These are phyloP conservation scores for Trifolium repens DNA, from an alignment of 306 rosid species.

Conservation along the genomic window DNA sequence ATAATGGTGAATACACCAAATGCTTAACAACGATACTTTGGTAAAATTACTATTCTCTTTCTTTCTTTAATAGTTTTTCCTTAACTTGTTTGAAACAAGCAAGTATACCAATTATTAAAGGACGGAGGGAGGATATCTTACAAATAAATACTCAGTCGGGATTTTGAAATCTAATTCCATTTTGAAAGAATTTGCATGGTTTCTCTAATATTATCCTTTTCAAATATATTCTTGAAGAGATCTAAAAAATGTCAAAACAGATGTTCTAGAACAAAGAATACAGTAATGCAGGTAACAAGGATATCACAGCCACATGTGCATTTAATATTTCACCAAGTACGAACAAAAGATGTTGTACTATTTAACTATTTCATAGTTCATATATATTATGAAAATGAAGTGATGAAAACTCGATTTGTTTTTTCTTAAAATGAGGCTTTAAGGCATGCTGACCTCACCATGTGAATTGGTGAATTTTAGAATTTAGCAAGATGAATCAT, in stretches of 20 bases:
- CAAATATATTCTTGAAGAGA: not conserved
- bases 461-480: constrained; percentile 25
- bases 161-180: constrained; percentile 29
- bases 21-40: no score
- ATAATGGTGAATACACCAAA: not conserved
- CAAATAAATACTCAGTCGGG: not conserved
- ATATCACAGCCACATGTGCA: constrained; percentile 17
- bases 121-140: not conserved
- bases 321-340: constrained; percentile 15
- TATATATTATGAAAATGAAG: not conserved
- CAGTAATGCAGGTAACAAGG: not conserved
- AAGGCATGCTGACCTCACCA: not conserved
- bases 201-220: no score
- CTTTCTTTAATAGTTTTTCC: not conserved
- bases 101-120: not conserved
- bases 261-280: not conserved
- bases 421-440: not conserved
- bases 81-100: not conserved
- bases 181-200: no score
- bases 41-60: not conserved
- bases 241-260: not conserved
- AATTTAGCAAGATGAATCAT: constrained; percentile 9
- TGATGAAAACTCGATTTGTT: not conserved
- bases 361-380: constrained; percentile 30
- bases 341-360: constrained; percentile 1